phyloP scores from a whole-genome alignment of 139 green algal genomes.

The Penium margaritaceum region DNA sequence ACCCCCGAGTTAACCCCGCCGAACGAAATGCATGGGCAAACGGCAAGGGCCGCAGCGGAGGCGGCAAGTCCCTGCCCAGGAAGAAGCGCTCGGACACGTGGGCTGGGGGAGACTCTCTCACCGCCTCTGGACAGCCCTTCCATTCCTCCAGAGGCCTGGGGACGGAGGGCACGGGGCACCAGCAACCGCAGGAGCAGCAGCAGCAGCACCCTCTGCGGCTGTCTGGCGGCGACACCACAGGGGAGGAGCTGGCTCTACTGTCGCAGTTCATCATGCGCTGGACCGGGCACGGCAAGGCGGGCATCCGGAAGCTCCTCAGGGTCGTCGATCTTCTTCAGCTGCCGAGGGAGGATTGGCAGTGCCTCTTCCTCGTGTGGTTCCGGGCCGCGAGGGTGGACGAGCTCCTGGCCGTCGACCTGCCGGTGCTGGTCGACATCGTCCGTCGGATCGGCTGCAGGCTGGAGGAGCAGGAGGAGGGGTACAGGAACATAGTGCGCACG shows the following conservation, averaged over 20 bases:
- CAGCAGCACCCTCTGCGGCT: not conserved
- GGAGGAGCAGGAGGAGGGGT: conserved; percentile 7
- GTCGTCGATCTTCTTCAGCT: conserved; percentile 12
- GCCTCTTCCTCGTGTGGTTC: conserved; percentile 32
- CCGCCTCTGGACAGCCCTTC: too few relatives aligned
- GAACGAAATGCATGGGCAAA: too few relatives aligned
- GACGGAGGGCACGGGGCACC: not conserved
- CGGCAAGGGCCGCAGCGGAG: too few relatives aligned
- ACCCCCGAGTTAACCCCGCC: too few relatives aligned
- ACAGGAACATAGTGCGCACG: too few relatives aligned
- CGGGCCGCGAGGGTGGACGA: not conserved
- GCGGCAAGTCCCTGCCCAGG: too few relatives aligned
- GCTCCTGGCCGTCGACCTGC: conserved; percentile 1
- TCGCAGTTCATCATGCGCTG: conserved; percentile 2
- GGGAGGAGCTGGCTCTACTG: not conserved
- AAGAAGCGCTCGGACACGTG: too few relatives aligned
- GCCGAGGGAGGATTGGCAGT: conserved; percentile 27
- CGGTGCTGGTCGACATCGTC: not conserved
- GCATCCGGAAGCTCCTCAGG: not conserved
- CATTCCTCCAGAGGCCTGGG: too few relatives aligned
- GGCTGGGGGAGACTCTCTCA: too few relatives aligned
- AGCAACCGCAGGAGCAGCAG: not conserved
- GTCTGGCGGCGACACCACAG: not conserved
- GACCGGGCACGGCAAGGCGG: not conserved
- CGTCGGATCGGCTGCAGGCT: not conserved